phyloP scores from a whole-genome alignment of 495 filamentous ascomycete genomes.

The Aspergillus saccharolyticus region DNA sequence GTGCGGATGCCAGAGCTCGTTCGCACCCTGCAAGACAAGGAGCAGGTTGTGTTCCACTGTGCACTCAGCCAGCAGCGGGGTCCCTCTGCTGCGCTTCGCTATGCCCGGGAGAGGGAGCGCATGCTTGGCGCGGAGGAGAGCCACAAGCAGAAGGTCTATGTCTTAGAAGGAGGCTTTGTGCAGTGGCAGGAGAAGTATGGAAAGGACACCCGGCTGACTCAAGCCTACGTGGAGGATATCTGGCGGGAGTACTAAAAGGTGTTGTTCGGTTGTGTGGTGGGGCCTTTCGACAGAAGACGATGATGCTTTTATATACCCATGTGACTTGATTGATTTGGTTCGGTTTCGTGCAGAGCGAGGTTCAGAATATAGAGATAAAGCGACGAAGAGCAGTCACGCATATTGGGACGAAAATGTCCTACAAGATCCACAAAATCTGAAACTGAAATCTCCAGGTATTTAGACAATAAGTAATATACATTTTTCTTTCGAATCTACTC shows the following conservation, averaged over 20 bases:
- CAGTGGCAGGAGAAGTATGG: slow-evolving; percentile 88
- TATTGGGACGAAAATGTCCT: no score
- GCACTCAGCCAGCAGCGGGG: slow-evolving; percentile 82
- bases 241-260: slow-evolving; percentile 59
- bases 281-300: background rate
- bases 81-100: slow-evolving; percentile 41
- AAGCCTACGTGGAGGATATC: slow-evolving; percentile 78
- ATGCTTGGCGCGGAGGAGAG: slow-evolving; percentile 30
- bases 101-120: slow-evolving; percentile 39
- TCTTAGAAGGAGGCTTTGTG: slow-evolving; percentile 82
- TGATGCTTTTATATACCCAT: background rate
- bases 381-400: no score
- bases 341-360: background rate
- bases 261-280: background rate
- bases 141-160: slow-evolving; percentile 64
- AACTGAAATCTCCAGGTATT: no score
- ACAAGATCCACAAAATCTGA: no score
- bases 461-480: slow-evolving; percentile 3
- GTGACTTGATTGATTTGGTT: background rate
- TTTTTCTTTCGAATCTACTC: background rate
- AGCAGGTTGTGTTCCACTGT: slow-evolving; percentile 91
- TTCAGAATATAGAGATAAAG: no score
- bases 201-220: slow-evolving; percentile 73
- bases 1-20: slow-evolving; percentile 74
- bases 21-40: slow-evolving; percentile 68